These are phyloP conservation scores for Claviceps capensis DNA, from an alignment of 2,329 filamentous ascomycete species.

Conservation along the genomic window DNA sequence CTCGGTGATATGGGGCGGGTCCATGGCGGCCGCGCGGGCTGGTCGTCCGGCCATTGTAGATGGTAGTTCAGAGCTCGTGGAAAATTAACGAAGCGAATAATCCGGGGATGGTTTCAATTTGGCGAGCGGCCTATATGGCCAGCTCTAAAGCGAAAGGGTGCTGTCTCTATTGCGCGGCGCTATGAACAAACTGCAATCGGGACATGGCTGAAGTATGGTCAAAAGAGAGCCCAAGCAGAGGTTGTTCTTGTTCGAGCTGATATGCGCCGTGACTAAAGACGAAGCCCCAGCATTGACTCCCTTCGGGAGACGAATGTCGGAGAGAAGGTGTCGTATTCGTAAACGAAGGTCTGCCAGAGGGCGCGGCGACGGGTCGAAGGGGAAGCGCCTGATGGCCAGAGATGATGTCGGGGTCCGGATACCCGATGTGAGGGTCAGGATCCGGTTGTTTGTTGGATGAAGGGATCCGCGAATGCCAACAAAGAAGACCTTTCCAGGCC, in stretches of 20 bases:
- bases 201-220: conserved; percentile 15
- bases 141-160: conserved; percentile 14
- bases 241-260: too few species aligned
- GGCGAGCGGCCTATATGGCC: conserved; percentile 14
- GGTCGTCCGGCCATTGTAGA: conserved; percentile 20
- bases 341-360: too few species aligned
- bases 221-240: neutral
- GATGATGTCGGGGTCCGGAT: neutral
- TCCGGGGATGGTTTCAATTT: neutral
- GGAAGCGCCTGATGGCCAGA: neutral
- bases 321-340: neutral
- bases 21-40: conserved; percentile 31
- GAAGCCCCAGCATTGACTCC: neutral
- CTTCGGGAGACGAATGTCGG: neutral
- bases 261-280: neutral
- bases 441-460: neutral
- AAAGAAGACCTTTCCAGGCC: neutral
- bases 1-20: conserved; percentile 49
- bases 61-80: neutral
- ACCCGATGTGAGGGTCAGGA: neutral
- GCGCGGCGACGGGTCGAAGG: neutral
- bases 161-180: conserved; percentile 20
- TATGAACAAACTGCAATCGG: conserved; percentile 8
- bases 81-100: conserved; percentile 11
- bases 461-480: neutral